phyloP scores from a whole-genome alignment of 768 basidiomycete genomes.

The Suillus lakei region DNA sequence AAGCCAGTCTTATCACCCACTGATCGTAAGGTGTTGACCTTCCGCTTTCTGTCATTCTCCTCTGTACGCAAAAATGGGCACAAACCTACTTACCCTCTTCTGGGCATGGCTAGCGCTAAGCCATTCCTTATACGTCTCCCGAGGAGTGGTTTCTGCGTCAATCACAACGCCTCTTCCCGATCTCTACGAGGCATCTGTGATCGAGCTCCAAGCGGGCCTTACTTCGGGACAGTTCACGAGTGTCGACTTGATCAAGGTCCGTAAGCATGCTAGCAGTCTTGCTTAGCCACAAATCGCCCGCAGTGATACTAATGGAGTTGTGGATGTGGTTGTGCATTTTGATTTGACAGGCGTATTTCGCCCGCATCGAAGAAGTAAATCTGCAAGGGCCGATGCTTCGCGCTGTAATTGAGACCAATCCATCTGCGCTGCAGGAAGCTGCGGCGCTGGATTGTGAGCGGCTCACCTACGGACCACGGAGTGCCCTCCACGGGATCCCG shows the following conservation, averaged over 20 bases:
- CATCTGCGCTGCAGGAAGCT: constrained; percentile 41
- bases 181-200: constrained; percentile 45
- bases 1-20: not conserved
- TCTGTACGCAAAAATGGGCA: constrained; percentile 5
- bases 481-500: constrained; percentile 45
- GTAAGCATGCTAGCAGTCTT: constrained; percentile 7
- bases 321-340: not conserved
- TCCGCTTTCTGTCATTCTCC: not conserved
- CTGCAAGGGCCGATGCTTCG: constrained; percentile 39
- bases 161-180: constrained; percentile 37
- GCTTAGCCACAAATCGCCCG: not conserved
- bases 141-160: constrained; percentile 11
- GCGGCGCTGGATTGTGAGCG: constrained; percentile 39
- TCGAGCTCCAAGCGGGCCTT: constrained; percentile 44
- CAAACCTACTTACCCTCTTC: constrained; percentile 6
- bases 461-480: constrained; percentile 27
- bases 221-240: constrained; percentile 41
- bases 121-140: constrained; percentile 3
- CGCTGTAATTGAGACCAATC: constrained; percentile 47
- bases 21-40: not conserved
- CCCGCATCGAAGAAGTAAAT: constrained; percentile 50
- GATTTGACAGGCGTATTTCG: constrained; percentile 42
- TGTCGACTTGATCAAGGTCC: constrained; percentile 45
- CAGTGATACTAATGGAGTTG: not conserved
- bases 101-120: constrained; percentile 3